A percentile compares a stretch with the other conserved stretches of the same genome.
Evolutionary conservation across 768 basidiomycete species (phyloP).

Genomic region (Tulasnella calospora): DNA sequence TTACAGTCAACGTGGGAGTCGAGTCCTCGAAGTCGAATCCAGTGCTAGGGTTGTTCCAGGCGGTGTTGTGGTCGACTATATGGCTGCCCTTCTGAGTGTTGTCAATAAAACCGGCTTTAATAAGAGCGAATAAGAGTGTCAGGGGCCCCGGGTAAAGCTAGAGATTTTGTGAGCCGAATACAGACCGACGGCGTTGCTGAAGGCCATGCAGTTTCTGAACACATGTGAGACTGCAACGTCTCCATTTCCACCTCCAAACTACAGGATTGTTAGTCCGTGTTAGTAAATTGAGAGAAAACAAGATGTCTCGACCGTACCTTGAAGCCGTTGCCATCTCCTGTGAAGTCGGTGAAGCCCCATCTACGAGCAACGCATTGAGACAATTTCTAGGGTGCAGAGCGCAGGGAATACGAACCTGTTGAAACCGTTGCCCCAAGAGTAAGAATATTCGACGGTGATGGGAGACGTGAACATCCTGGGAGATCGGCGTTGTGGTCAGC

Average conservation of each 20-base stretch:
- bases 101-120: slow-evolving; percentile 15
- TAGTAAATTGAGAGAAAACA: background rate
- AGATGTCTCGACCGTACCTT: background rate
- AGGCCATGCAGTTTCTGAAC: slow-evolving; percentile 25
- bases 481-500: background rate
- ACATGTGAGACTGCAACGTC: slow-evolving; percentile 2
- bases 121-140: background rate
- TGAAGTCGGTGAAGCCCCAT: background rate
- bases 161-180: background rate
- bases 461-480: slow-evolving; percentile 19
- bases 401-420: background rate
- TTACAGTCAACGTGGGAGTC: background rate
- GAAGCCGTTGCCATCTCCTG: background rate
- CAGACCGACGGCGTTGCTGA: slow-evolving; percentile 9
- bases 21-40: slow-evolving; percentile 20
- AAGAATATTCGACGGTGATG: slow-evolving; percentile 19
- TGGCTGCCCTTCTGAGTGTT: slow-evolving; percentile 11
- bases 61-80: slow-evolving; percentile 21
- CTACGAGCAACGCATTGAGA: background rate
- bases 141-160: background rate
- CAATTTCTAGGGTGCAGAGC: background rate
- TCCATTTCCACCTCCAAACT: background rate
- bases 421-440: slow-evolving; percentile 25
- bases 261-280: background rate
- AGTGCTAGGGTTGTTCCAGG: slow-evolving; percentile 19